These are phyloP conservation scores for Suhomyces faveliae DNA, from an alignment of 805 yeast genomes.

Conservation along the genomic window DNA sequence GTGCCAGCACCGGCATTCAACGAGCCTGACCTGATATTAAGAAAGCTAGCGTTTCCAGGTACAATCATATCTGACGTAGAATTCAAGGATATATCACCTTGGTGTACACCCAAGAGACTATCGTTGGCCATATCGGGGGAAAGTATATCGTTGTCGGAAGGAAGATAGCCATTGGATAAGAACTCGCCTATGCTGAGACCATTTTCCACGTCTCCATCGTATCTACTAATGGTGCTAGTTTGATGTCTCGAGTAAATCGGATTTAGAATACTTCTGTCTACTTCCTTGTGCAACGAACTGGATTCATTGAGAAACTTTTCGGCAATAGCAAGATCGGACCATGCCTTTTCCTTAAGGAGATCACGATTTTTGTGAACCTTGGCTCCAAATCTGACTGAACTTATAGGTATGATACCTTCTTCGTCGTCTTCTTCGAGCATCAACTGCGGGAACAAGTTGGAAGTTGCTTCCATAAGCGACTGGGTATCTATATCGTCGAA, in stretches of 20 bases:
- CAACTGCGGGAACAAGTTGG: slow-evolving; percentile 34
- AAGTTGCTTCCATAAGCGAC: slow-evolving; percentile 35
- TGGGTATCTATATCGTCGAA: slow-evolving; percentile 44
- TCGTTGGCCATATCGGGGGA: slow-evolving; percentile 23
- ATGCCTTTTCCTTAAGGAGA: slow-evolving; percentile 28
- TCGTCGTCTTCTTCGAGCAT: slow-evolving; percentile 39
- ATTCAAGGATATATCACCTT: slow-evolving; percentile 35
- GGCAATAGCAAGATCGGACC: slow-evolving; percentile 34
- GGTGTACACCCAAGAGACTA: slow-evolving; percentile 25
- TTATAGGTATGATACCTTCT: slow-evolving; percentile 38
- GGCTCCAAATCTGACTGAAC: slow-evolving; percentile 38
- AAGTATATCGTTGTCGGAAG: slow-evolving; percentile 11
- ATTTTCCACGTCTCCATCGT: slow-evolving; percentile 13
- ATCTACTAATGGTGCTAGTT: no score
- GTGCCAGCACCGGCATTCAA: slow-evolving; percentile 9
- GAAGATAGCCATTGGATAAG: slow-evolving; percentile 29
- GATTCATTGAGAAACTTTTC: slow-evolving; percentile 27
- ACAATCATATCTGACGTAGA: slow-evolving; percentile 26
- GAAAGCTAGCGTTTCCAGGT: slow-evolving; percentile 27
- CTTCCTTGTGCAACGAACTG: slow-evolving; percentile 14
- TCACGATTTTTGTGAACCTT: slow-evolving; percentile 35
- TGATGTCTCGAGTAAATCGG: slow-evolving; percentile 21
- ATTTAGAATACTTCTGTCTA: slow-evolving; percentile 34
- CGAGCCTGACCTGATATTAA: slow-evolving; percentile 18
- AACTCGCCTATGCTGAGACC: slow-evolving; percentile 31